Percentiles rank a stretch among this genome's conserved stretches.
Conservation (phyloP, 768 basidiomycete genomes). For the Russula olivacea region DNA sequence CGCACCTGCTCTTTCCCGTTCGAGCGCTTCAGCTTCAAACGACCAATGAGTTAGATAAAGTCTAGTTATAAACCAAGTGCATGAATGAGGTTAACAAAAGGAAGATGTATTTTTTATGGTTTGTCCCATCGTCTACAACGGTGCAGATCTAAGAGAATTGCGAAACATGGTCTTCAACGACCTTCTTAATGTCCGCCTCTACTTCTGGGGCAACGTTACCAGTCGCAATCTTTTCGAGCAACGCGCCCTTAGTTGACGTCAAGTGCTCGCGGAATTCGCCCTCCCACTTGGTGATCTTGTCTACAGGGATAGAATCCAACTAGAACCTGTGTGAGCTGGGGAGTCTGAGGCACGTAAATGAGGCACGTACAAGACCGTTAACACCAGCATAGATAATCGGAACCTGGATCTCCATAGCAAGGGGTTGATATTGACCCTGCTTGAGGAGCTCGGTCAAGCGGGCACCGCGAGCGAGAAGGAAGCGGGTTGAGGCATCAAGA, state of each 20-base stretch:
- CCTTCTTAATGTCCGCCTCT: conserved; percentile 93
- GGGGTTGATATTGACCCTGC: conserved; percentile 96
- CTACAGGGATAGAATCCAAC: conserved; percentile 94
- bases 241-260: conserved; percentile 58
- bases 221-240: conserved; percentile 79
- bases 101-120: conserved; percentile 19
- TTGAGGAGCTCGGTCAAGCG: conserved; percentile 97
- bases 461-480: conserved; percentile 96
- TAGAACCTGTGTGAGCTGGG: conserved; percentile 27
- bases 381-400: conserved; percentile 99
- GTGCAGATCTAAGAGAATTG: conserved; percentile 50
- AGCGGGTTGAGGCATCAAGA: conserved; percentile 98
- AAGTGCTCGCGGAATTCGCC: conserved; percentile 88
- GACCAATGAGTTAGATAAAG: conserved; percentile 2
- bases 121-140: conserved; percentile 16
- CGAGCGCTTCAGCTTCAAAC: neutral
- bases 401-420: conserved; percentile 93
- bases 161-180: conserved; percentile 82
- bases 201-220: conserved; percentile 86
- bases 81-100: conserved; percentile 9
- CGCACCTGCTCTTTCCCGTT: neutral
- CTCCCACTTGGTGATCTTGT: conserved; percentile 92
- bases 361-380: conserved; percentile 80
- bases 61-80: conserved; percentile 20
- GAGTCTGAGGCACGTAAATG: neutral